Base-by-base conservation (phyloP, 2,329 filamentous ascomycete species). In the Penicillium brasilianum region DNA sequence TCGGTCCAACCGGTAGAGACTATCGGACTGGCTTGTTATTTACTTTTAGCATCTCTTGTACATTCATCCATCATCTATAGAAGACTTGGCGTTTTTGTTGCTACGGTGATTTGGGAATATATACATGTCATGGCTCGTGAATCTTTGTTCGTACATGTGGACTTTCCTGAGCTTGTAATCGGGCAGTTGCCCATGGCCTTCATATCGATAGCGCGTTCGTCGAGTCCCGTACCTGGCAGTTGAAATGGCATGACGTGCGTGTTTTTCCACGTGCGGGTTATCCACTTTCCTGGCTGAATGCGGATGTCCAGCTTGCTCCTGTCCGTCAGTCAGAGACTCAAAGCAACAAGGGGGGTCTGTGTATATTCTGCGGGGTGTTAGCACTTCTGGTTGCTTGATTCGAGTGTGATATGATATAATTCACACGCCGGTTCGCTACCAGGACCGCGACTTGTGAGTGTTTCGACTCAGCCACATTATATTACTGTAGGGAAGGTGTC, bases 1-100 rank as follows among this genome's bases (percentile, higher is more conserved):
- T 13, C 68, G 66, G 11, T 75, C 73, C 3, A 66, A 68, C 37
- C 60, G 63, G 11, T 72, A 66, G 44, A 43, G 32, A 39, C 48
- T 44, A 46, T 28, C 5, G 7, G 44, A 20, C 16, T 5, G 25
- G 25, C n/a, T 53, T 30, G 34, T 22, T 25, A 28, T 43, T 32
- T 53, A 14, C 16, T 37, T 14, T 58, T 36, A 4, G n/a, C 16
- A 54, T 54, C 41, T 54, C 57, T 54, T 56, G 56, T 55, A 60
- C 55, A 64, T 48, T 20, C 58, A 54, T 41, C n/a, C 54, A 54
- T 57, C 30, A 50, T 50, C n/a, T 34, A 34, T 50, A 64, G 58
- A 63, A 48, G 34, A 22, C 13, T 59, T 55, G 60, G 60, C 60
- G 60, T 62, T 62, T 44, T 43, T 43, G 46, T 41, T 32, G 46